These are phyloP conservation scores for Alternaria brassicae DNA, from an alignment of 2,329 filamentous ascomycete genomes.

Conservation along the genomic window DNA sequence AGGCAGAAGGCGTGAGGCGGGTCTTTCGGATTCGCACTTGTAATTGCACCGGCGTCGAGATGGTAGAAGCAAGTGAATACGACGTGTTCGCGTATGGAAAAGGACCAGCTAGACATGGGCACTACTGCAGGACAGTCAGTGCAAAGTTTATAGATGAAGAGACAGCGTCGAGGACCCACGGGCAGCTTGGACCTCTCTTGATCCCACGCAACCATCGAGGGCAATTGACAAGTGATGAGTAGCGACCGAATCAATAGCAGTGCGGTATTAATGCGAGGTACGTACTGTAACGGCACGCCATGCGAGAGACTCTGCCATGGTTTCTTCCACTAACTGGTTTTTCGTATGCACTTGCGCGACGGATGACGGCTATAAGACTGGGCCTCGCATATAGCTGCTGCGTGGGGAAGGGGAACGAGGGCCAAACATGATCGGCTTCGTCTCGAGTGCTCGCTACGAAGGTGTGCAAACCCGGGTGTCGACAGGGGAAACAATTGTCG, in stretches of 20 bases:
- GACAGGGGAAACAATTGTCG: background rate
- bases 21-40: slow-evolving; percentile 13
- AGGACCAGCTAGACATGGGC: slow-evolving; percentile 9
- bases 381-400: slow-evolving; percentile 23
- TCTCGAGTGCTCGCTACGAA: background rate
- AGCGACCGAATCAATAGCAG: slow-evolving; percentile 8
- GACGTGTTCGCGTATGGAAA: slow-evolving; percentile 15
- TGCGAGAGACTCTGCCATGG: slow-evolving; percentile 9
- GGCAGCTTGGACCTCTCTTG: slow-evolving; percentile 40
- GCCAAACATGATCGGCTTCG: background rate
- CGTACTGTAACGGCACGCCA: too few species aligned
- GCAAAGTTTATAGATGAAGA: slow-evolving; percentile 16
- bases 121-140: slow-evolving; percentile 5
- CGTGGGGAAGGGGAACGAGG: slow-evolving; percentile 5
- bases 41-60: background rate
- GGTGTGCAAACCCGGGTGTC: background rate
- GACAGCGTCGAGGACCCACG: slow-evolving; percentile 4
- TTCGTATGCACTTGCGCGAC: slow-evolving; percentile 12
- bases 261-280: slow-evolving; percentile 4
- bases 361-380: slow-evolving; percentile 16
- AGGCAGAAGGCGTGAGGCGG: slow-evolving; percentile 6
- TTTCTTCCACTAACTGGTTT: background rate
- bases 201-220: slow-evolving; percentile 21
- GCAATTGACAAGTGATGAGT: slow-evolving; percentile 18
- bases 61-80: slow-evolving; percentile 21